Percentiles rank a stretch among this genome's conserved stretches.
phyloP scores from a whole-genome alignment of 768 basidiomycete genomes.

The Phaeotremella skinneri region DNA sequence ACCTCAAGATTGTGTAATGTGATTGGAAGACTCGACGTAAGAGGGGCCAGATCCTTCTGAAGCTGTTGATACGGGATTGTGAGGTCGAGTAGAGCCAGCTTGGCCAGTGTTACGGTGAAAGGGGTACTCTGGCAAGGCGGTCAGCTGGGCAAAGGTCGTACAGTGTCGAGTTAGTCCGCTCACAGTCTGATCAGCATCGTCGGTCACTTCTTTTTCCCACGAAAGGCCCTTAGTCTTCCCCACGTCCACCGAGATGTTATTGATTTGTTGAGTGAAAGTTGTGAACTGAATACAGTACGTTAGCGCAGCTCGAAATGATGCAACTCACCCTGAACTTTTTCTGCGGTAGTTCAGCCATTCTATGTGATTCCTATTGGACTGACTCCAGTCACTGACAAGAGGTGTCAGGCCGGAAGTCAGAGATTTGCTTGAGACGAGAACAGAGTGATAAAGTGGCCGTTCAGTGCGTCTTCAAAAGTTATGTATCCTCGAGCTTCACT shows the following conservation, averaged over 20 bases:
- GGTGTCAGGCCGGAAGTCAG: too few species aligned
- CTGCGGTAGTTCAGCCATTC: slow-evolving; percentile 41
- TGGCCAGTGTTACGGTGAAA: slow-evolving; percentile 44
- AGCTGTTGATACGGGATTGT: slow-evolving; percentile 46
- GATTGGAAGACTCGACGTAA: slow-evolving; percentile 47
- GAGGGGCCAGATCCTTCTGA: slow-evolving; percentile 36
- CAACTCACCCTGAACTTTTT: slow-evolving; percentile 43
- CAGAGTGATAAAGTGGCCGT: too few species aligned
- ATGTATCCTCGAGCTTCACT: too few species aligned
- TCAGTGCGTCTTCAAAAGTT: too few species aligned
- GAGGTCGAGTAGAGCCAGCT: slow-evolving; percentile 50
- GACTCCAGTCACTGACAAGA: not conserved
- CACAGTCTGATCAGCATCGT: slow-evolving; percentile 39
- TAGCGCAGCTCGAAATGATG: too few species aligned
- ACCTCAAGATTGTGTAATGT: slow-evolving; percentile 45
- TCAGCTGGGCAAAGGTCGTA: not conserved
- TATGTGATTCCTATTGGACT: slow-evolving; percentile 2
- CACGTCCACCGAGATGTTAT: slow-evolving; percentile 43
- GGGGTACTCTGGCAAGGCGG: slow-evolving; percentile 37
- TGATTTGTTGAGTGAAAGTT: slow-evolving; percentile 45
- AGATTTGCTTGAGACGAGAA: too few species aligned
- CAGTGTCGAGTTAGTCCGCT: slow-evolving; percentile 5
- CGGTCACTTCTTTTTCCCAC: slow-evolving; percentile 40
- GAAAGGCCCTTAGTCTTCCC: slow-evolving; percentile 37
- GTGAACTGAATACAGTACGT: slow-evolving; percentile 33